phyloP scores from a whole-genome alignment of 306 rosid species.

The Vicia villosa region DNA sequence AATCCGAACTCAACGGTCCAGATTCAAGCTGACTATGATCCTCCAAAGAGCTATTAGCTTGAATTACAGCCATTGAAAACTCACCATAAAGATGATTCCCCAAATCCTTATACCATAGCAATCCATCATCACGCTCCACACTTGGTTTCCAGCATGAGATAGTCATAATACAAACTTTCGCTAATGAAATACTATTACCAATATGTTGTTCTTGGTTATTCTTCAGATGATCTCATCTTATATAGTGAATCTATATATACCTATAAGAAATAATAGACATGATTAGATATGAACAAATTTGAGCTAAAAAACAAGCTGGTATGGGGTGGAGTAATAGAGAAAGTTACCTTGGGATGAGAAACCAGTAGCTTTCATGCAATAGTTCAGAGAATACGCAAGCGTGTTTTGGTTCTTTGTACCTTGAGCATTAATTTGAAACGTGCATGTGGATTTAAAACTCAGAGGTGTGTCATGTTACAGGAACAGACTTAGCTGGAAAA shows the following conservation, averaged over 20 bases:
- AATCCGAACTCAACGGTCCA: constrained; percentile 62
- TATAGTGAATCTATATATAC: constrained; percentile 43
- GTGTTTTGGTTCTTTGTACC: constrained; percentile 65
- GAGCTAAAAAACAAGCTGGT: constrained; percentile 64
- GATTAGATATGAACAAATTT: constrained; percentile 54
- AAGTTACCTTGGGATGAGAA: constrained; percentile 64
- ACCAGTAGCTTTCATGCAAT: constrained; percentile 48
- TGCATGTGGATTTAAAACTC: constrained; percentile 44
- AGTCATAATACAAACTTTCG: constrained; percentile 53
- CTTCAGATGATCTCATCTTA: constrained; percentile 38
- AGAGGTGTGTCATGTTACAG: constrained; percentile 53
- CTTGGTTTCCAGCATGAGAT: constrained; percentile 68
- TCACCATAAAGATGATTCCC: constrained; percentile 78
- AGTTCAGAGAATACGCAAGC: constrained; percentile 76
- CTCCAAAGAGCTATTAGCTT: constrained; percentile 73
- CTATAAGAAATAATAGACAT: constrained; percentile 51
- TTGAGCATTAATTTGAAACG: constrained; percentile 58
- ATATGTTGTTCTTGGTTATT: constrained; percentile 19
- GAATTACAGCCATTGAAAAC: constrained; percentile 87
- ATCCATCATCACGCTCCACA: constrained; percentile 60
- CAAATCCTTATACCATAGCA: constrained; percentile 82
- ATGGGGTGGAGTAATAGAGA: constrained; percentile 71
- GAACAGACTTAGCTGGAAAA: constrained; percentile 85
- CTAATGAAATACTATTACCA: constrained; percentile 26
- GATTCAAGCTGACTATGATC: constrained; percentile 83